phyloP scores from a whole-genome alignment of 257 asterid species.

The Primulina tabacum region DNA sequence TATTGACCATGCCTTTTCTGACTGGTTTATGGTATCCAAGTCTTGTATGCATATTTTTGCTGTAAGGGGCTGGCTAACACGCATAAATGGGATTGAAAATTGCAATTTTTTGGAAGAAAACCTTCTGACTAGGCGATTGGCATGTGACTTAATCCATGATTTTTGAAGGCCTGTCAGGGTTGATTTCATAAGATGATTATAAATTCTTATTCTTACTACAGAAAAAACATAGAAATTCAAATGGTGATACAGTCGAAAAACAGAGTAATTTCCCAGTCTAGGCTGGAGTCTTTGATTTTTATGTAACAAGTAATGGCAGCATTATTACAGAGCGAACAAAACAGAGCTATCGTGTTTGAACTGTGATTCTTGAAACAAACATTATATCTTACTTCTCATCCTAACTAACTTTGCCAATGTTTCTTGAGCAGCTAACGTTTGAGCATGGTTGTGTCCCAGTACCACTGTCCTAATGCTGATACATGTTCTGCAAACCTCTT shows the following conservation, averaged over 20 bases:
- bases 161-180: neutral
- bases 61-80: too few species aligned
- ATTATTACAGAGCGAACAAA: slow-evolving; percentile 26
- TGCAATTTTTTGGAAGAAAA: too few species aligned
- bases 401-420: slow-evolving; percentile 78
- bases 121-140: too few species aligned
- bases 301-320: slow-evolving; percentile 22
- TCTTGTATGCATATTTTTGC: too few species aligned
- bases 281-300: neutral
- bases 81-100: too few species aligned
- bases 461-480: slow-evolving; percentile 81
- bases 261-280: neutral
- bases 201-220: too few species aligned
- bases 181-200: neutral
- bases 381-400: slow-evolving; percentile 80
- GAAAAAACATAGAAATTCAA: too few species aligned
- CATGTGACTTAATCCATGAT: neutral
- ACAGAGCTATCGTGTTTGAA: slow-evolving; percentile 25
- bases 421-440: slow-evolving; percentile 84
- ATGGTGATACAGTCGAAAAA: too few species aligned
- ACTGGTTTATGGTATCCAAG: too few species aligned
- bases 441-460: slow-evolving; percentile 78
- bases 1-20: too few species aligned
- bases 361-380: slow-evolving; percentile 3
- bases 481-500: slow-evolving; percentile 75